Base-by-base conservation (phyloP, 306 rosid species). In the Alnus rubra region DNA sequence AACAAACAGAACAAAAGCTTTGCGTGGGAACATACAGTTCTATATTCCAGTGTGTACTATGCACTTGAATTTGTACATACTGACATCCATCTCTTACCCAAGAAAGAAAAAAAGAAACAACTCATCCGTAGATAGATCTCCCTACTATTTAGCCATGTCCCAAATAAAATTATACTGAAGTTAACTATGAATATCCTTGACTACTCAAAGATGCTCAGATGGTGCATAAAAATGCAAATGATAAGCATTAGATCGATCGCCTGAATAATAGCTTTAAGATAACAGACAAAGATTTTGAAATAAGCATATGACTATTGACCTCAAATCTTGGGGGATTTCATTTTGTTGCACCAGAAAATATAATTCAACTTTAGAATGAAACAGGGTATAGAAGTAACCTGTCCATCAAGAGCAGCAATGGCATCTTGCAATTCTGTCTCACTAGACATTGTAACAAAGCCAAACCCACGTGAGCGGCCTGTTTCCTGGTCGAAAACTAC, bases 401-500 rank as follows among this genome's bases (percentile, higher is more conserved):
- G 96, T 78, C 99, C 99, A 81, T 95, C 98, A 48, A 95, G 89
- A 74, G 97, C 99, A 79, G 90, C 92, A 85, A 95, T 90, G 76
- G 98, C 98, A 62, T 87, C 93, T 74, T 91, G 90, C 92, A 89
- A 78, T 55, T 89, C 99, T 31, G 85, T 68, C 82, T 91, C 99
- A 74, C 79, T 84, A 76, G 94, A 62, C 96, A 95, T 87, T 65
- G 93, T 84, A 59, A 95, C 99, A 80, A 95, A 93, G 80, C 96
- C 99, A 88, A 95, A 95, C 49, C 99, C 99, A 51, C 99, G 99
- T 7, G 99, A 95, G 59, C 99, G 92, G 76, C 98, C 96, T 7
- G 91, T 92, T 51, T 95, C 98, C 78, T 95, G 84, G 88, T 95
- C 98, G 39, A 15, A 86, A 76, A 95, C 84, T 54, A 95, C 83